Conservation (phyloP, 495 filamentous ascomycete genomes). For the Aspergillus heteromorphus region DNA sequence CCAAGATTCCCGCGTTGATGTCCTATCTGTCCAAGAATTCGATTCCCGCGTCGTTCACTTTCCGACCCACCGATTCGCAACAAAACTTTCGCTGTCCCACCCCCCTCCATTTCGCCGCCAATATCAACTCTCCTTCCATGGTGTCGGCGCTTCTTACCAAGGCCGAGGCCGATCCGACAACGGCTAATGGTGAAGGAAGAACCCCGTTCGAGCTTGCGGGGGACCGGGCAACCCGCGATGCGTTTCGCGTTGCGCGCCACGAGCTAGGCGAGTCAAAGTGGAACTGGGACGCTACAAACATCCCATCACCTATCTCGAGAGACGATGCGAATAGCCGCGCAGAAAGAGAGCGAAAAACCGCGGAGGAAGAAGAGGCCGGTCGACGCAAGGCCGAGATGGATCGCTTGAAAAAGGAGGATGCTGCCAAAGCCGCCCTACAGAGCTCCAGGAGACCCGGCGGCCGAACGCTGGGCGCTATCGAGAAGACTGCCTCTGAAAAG, state of each 20-base stretch:
- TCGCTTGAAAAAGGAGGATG: conserved; percentile 62
- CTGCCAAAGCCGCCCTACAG: conserved; percentile 42
- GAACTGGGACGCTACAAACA: conserved; percentile 72
- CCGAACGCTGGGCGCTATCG: conserved; percentile 45
- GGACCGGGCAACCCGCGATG: conserved; percentile 80
- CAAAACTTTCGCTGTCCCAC: conserved; percentile 82
- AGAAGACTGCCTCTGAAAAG: conserved; percentile 67
- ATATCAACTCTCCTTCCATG: conserved; percentile 65
- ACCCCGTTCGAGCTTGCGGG: conserved; percentile 83
- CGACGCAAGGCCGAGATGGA: conserved; percentile 58
- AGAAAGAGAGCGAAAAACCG: conserved; percentile 53
- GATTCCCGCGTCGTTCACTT: conserved; percentile 62
- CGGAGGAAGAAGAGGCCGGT: conserved; percentile 49
- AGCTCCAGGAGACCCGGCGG: conserved; percentile 37
- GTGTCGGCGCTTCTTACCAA: conserved; percentile 73
- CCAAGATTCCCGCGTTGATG: conserved; percentile 80
- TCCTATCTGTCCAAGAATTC: conserved; percentile 73
- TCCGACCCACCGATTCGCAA: conserved; percentile 61
- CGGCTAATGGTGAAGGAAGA: conserved; percentile 59
- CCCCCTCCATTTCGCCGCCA: conserved; percentile 78
- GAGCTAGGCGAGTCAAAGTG: conserved; percentile 72
- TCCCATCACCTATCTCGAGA: conserved; percentile 64
- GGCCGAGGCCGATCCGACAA: conserved; percentile 66
- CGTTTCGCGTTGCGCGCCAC: conserved; percentile 80
- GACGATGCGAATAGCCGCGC: conserved; percentile 62